These are phyloP conservation scores for Kazachstania taianensis DNA, from an alignment of 805 yeast species.

Conservation along the genomic window DNA sequence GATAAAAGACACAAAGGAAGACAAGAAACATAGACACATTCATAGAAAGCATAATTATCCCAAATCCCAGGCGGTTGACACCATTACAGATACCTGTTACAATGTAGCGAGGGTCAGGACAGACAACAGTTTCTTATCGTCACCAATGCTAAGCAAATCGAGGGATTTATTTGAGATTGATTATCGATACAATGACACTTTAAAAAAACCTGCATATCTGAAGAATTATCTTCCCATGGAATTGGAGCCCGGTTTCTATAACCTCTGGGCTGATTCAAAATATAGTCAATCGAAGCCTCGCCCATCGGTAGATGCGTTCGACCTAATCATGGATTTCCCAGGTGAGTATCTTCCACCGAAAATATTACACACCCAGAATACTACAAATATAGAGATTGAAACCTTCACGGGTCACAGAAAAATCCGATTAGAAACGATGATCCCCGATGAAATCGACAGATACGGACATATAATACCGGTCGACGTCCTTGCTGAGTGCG, in stretches of 20 bases:
- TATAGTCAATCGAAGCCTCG: slow-evolving; percentile 8
- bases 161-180: slow-evolving; percentile 39
- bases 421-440: slow-evolving; percentile 4
- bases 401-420: slow-evolving; percentile 1
- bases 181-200: slow-evolving; percentile 30
- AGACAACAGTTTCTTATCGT: slow-evolving; percentile 12
- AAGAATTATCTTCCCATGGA: slow-evolving; percentile 22
- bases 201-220: slow-evolving; percentile 35
- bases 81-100: slow-evolving; percentile 1
- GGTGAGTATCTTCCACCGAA: slow-evolving; percentile 8
- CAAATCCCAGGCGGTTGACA: not conserved
- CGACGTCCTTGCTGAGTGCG: not conserved
- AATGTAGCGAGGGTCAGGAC: not conserved
- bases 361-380: not conserved
- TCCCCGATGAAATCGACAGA: not conserved
- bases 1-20: not conserved
- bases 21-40: not conserved
- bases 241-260: slow-evolving; percentile 27
- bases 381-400: no score
- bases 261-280: slow-evolving; percentile 19
- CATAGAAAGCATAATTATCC: not conserved
- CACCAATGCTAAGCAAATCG: slow-evolving; percentile 32
- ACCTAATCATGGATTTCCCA: slow-evolving; percentile 20
- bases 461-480: not conserved
- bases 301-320: slow-evolving; percentile 23